Evolutionary conservation across 768 basidiomycete genomes (phyloP).

Genomic region (Suillus luteus): DNA sequence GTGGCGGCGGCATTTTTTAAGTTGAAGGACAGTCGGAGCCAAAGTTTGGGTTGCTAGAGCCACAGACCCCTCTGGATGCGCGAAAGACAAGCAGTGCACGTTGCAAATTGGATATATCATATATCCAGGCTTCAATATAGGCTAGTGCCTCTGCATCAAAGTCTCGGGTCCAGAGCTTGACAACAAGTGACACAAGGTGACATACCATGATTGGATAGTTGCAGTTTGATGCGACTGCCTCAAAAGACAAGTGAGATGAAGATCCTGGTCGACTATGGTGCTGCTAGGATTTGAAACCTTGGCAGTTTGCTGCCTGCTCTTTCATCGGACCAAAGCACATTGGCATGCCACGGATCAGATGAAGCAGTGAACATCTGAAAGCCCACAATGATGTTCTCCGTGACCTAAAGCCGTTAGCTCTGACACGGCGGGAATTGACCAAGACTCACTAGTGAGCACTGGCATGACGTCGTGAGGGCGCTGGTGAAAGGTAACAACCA

Average conservation of each 20-base stretch:
- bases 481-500: not conserved
- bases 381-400: not conserved
- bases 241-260: not conserved
- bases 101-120: not conserved
- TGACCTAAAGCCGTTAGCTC: not conserved
- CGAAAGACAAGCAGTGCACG: not conserved
- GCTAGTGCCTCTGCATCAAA: not conserved
- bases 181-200: not conserved
- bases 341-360: not conserved
- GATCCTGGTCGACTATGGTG: not conserved
- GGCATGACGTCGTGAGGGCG: not conserved
- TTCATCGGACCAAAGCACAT: not conserved
- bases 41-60: conserved; percentile 1
- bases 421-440: not conserved
- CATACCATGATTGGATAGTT: not conserved
- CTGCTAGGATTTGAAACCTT: not conserved
- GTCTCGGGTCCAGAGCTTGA: not conserved
- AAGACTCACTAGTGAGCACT: not conserved
- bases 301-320: not conserved
- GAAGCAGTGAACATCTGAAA: not conserved
- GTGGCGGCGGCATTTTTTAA: not conserved
- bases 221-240: not conserved
- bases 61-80: not conserved
- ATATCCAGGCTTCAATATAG: not conserved
- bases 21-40: not conserved